These are phyloP conservation scores for Fusarium vanettenii DNA, from an alignment of 2,329 filamentous ascomycete genomes.

Conservation along the genomic window DNA sequence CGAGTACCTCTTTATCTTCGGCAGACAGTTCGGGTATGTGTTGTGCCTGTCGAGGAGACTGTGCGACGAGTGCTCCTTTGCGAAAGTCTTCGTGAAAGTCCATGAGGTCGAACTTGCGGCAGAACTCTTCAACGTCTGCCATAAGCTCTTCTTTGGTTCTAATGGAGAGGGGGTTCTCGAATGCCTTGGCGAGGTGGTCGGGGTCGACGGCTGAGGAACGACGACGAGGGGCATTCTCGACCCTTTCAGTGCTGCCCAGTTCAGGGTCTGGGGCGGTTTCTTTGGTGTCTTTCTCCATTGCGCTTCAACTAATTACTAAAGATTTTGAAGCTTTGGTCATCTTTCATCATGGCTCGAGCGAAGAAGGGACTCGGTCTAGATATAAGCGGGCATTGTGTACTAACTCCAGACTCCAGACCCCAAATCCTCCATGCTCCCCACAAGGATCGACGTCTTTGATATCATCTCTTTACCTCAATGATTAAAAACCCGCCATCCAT, in stretches of 20 bases:
- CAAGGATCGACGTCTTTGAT: neutral
- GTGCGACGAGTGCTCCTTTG: conserved; percentile 62
- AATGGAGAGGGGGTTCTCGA: conserved; percentile 42
- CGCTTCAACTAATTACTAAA: neutral
- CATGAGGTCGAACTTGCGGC: conserved; percentile 45
- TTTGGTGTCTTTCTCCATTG: conserved; percentile 3
- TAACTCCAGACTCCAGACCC: neutral
- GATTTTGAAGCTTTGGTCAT: neutral
- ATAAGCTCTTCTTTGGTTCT: conserved; percentile 43
- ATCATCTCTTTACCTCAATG: neutral
- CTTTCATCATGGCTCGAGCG: neutral
- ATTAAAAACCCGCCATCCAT: neutral
- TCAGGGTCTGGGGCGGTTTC: neutral
- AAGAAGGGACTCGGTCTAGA: neutral
- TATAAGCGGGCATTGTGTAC: neutral
- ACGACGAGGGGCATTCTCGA: conserved; percentile 11
- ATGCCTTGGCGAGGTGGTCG: conserved; percentile 2
- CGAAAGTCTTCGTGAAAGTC: conserved; percentile 57
- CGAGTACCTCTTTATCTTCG: conserved; percentile 42
- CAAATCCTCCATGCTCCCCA: neutral
- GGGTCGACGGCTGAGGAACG: neutral
- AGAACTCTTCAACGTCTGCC: conserved; percentile 49
- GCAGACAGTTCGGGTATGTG: conserved; percentile 36
- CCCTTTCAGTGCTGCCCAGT: neutral
- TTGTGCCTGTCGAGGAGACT: conserved; percentile 50